A percentile compares a stretch with the other conserved stretches of the same genome.
These are phyloP conservation scores for Agaricus blazei DNA, from an alignment of 768 basidiomycete genomes.

Conservation along the genomic window DNA sequence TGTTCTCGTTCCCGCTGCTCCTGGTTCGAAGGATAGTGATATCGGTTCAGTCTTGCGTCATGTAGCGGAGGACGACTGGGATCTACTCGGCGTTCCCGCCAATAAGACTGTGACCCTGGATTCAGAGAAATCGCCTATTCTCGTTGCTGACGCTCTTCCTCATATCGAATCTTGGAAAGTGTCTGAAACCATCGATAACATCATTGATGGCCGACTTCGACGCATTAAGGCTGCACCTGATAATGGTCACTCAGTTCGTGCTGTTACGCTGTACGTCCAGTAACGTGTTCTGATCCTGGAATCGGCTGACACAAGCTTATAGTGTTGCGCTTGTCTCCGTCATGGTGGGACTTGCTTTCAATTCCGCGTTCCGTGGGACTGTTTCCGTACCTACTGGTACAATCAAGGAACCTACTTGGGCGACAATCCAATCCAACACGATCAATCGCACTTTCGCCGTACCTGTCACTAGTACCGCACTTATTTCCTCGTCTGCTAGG, in stretches of 20 bases:
- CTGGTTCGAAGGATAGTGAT: slow-evolving; percentile 14
- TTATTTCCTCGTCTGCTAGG: slow-evolving; percentile 36
- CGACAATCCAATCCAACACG: slow-evolving; percentile 30
- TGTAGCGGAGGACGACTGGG: slow-evolving; percentile 39
- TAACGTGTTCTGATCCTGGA: slow-evolving; percentile 10
- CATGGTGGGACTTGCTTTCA: slow-evolving; percentile 57
- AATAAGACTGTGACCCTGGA: slow-evolving; percentile 35
- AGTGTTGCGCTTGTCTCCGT: slow-evolving; percentile 69
- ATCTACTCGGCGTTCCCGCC: slow-evolving; percentile 35
- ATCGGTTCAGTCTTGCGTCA: slow-evolving; percentile 19
- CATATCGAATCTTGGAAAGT: slow-evolving; percentile 35
- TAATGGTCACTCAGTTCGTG: slow-evolving; percentile 46
- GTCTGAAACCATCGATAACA: slow-evolving; percentile 39
- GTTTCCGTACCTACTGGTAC: slow-evolving; percentile 30
- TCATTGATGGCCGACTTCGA: slow-evolving; percentile 34
- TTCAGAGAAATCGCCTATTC: slow-evolving; percentile 28
- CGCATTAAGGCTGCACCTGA: slow-evolving; percentile 33
- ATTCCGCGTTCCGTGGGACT: slow-evolving; percentile 38
- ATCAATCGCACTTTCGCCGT: slow-evolving; percentile 31
- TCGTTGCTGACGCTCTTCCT: slow-evolving; percentile 43
- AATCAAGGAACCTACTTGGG: slow-evolving; percentile 28
- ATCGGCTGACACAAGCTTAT: slow-evolving; percentile 9
- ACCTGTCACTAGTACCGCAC: slow-evolving; percentile 23
- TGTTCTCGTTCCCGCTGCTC: slow-evolving; percentile 34
- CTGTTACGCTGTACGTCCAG: slow-evolving; percentile 59